Conservation (phyloP, 306 rosid species). For the Alnus rubra region DNA sequence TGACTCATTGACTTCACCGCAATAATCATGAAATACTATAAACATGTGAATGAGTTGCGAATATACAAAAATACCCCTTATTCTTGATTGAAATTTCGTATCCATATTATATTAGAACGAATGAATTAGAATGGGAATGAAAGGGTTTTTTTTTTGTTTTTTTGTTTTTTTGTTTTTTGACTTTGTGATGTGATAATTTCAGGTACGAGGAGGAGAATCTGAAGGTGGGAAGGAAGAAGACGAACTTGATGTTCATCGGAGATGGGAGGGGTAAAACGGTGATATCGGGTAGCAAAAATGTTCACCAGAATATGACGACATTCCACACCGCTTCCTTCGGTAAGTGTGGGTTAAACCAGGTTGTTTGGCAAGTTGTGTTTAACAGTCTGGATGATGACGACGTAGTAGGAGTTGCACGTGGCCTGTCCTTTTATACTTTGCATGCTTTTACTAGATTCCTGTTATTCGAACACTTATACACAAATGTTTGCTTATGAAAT, state of each 20-base stretch:
- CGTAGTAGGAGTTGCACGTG: conserved; percentile 35
- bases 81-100: too few species aligned
- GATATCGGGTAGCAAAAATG: conserved; percentile 62
- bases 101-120: too few species aligned
- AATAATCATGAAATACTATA: conserved; percentile 24
- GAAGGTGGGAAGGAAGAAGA: conserved; percentile 88
- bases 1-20: conserved; percentile 37
- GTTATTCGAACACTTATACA: neutral
- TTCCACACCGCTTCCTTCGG: conserved; percentile 95
- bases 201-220: conserved; percentile 84
- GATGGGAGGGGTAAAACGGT: conserved; percentile 80
- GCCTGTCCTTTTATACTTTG: conserved; percentile 11
- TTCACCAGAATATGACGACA: conserved; percentile 48
- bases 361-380: too few species aligned
- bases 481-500: too few species aligned
- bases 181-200: neutral
- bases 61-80: conserved; percentile 9
- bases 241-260: conserved; percentile 79
- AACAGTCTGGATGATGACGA: conserved; percentile 3
- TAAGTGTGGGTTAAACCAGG: conserved; percentile 27
- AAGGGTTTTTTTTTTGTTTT: neutral
- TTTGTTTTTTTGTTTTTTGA: neutral
- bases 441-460: neutral
- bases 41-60: conserved; percentile 30
- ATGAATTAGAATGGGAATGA: too few species aligned